Conservation (phyloP, 768 basidiomycete genomes). For the Leccinum imitatum region DNA sequence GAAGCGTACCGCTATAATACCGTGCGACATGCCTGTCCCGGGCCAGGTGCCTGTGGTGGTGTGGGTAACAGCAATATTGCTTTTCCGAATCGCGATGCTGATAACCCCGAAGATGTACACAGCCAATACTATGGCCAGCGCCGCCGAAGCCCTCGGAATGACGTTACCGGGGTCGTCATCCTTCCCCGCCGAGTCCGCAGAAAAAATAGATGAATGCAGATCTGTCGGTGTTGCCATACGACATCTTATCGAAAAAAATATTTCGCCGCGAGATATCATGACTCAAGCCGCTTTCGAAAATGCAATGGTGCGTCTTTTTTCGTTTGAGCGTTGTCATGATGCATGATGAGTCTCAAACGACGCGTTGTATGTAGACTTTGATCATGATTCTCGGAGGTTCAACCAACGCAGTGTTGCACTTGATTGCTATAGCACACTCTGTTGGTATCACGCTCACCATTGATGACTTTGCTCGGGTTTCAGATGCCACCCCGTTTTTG, state of each 20-base stretch:
- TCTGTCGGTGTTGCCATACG: slow-evolving; percentile 80
- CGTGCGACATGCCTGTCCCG: slow-evolving; percentile 93
- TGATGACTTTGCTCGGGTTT: slow-evolving; percentile 93
- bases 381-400: slow-evolving; percentile 98
- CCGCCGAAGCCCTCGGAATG: slow-evolving; percentile 95
- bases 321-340: slow-evolving; percentile 9
- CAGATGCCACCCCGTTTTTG: slow-evolving; percentile 90
- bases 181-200: slow-evolving; percentile 89
- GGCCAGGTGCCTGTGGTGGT: slow-evolving; percentile 96
- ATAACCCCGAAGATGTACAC: slow-evolving; percentile 79
- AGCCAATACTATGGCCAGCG: slow-evolving; percentile 97
- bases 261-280: slow-evolving; percentile 95
- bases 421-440: slow-evolving; percentile 96
- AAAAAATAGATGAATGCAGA: slow-evolving; percentile 85
- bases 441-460: slow-evolving; percentile 86
- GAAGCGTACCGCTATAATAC: slow-evolving; percentile 85
- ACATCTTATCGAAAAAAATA: slow-evolving; percentile 86
- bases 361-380: slow-evolving; percentile 57
- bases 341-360: slow-evolving; percentile 4
- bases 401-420: slow-evolving; percentile 95
- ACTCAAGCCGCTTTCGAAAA: slow-evolving; percentile 96
- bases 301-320: slow-evolving; percentile 68
- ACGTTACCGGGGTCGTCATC: slow-evolving; percentile 95
- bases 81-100: slow-evolving; percentile 3
- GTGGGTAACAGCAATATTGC: slow-evolving; percentile 48